These are phyloP conservation scores for Gastrolobium bilobum DNA, from an alignment of 306 rosid genomes.

Conservation along the genomic window DNA sequence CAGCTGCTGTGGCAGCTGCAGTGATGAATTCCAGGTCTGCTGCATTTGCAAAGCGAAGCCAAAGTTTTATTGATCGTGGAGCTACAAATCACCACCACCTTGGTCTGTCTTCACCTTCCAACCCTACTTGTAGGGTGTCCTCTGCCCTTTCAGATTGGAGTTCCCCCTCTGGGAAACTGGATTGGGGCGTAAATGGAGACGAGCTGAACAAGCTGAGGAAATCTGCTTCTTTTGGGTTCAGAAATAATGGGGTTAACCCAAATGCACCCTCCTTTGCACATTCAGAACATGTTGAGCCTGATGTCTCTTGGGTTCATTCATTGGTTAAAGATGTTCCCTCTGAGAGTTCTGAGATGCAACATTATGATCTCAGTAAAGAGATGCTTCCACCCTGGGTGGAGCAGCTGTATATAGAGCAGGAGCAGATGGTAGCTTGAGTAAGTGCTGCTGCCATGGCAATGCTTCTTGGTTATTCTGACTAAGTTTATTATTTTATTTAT, in stretches of 20 bases:
- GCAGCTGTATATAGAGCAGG: slow-evolving; percentile 92
- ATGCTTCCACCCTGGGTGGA: slow-evolving; percentile 88
- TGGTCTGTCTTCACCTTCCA: slow-evolving; percentile 66
- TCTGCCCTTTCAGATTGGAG: slow-evolving; percentile 81
- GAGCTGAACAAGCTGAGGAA: slow-evolving; percentile 90
- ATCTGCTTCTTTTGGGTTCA: slow-evolving; percentile 93
- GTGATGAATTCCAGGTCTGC: slow-evolving; percentile 95
- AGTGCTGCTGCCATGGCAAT: slow-evolving; percentile 39
- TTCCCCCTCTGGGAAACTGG: slow-evolving; percentile 85
- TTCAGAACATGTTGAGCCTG: slow-evolving; percentile 72
- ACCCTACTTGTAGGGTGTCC: slow-evolving; percentile 66
- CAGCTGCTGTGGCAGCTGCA: slow-evolving; percentile 89
- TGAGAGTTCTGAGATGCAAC: slow-evolving; percentile 59
- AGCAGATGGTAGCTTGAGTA: slow-evolving; percentile 89
- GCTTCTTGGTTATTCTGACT: slow-evolving; percentile 66
- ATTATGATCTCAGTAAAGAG: slow-evolving; percentile 69
- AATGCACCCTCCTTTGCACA: slow-evolving; percentile 44
- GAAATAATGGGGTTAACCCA: slow-evolving; percentile 57
- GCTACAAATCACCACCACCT: slow-evolving; percentile 55
- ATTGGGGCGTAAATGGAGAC: slow-evolving; percentile 93
- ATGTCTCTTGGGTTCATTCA: slow-evolving; percentile 96
- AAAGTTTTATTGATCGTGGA: slow-evolving; percentile 93
- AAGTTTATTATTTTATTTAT: slow-evolving; percentile 59
- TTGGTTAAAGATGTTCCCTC: slow-evolving; percentile 84
- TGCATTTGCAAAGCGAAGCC: slow-evolving; percentile 94